Percentiles rank a stretch among this genome's conserved stretches.
Conservation (phyloP, 805 yeast genomes). For the Wickerhamomyces rabaulensis region DNA sequence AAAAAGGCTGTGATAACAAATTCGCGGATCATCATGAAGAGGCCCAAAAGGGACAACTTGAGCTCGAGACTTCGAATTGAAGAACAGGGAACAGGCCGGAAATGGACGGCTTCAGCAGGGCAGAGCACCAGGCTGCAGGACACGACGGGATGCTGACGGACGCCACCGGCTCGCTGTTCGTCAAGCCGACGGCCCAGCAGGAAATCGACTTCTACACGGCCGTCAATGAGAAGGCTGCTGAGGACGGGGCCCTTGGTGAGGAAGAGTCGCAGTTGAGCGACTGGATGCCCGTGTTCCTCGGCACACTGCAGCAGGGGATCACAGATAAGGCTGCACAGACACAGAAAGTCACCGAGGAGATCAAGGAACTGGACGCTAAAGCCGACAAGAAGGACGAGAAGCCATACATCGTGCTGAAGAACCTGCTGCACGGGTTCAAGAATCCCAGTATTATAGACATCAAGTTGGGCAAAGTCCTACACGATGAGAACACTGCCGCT, state of each 20-base stretch:
- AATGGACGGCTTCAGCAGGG: conserved; percentile 7
- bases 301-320: conserved; percentile 48
- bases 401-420: conserved; percentile 61
- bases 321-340: conserved; percentile 23
- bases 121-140: conserved; percentile 80
- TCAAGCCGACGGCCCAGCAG: conserved; percentile 58
- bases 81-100: conserved; percentile 1
- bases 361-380: conserved; percentile 6
- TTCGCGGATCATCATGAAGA: neutral
- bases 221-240: conserved; percentile 18
- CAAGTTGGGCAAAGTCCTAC: conserved; percentile 68
- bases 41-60: neutral
- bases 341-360: conserved; percentile 19
- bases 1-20: neutral
- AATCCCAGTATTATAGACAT: conserved; percentile 77
- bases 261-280: conserved; percentile 34
- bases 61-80: no score
- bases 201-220: conserved; percentile 73
- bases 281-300: conserved; percentile 64
- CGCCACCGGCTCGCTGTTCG: conserved; percentile 59
- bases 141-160: conserved; percentile 75
- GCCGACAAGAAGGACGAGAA: conserved; percentile 16
- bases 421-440: conserved; percentile 53
- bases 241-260: conserved; percentile 21
- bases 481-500: conserved; percentile 52